These are phyloP conservation scores for Guyanaporus albipodus DNA, from an alignment of 768 basidiomycete species.

Conservation along the genomic window DNA sequence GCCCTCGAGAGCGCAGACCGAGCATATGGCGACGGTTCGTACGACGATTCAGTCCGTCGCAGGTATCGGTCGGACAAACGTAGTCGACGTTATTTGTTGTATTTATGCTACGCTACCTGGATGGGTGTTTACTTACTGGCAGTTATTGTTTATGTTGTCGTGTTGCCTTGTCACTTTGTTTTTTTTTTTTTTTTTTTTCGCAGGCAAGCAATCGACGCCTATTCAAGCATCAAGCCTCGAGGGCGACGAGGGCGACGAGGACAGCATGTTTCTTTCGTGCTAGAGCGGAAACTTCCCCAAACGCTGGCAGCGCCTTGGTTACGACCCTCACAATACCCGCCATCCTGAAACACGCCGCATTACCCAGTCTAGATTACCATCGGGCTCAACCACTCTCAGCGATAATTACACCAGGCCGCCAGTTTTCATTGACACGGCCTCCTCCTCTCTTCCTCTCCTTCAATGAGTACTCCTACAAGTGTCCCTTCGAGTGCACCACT, in stretches of 20 bases:
- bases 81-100: background rate
- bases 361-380: constrained; percentile 11
- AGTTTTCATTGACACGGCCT: constrained; percentile 8
- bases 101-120: background rate
- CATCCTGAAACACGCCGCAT: constrained; percentile 19
- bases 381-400: background rate
- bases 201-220: too few relatives aligned
- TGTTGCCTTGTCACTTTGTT: too few relatives aligned
- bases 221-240: too few relatives aligned
- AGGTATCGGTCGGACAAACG: constrained; percentile 18
- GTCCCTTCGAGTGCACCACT: background rate
- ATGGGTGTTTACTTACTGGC: background rate
- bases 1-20: constrained; percentile 16
- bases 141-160: too few relatives aligned
- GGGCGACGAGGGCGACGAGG: background rate
- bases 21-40: constrained; percentile 27
- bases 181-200: too few relatives aligned
- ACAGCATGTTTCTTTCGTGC: background rate
- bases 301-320: constrained; percentile 5
- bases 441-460: background rate
- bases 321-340: constrained; percentile 6
- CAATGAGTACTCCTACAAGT: background rate
- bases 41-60: constrained; percentile 22
- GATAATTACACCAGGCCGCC: too few relatives aligned
- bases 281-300: background rate